Percentiles rank a stretch among this genome's conserved stretches.
Evolutionary conservation across 2,329 filamentous ascomycete genomes (phyloP).

Genomic region (Monilinia fructicola): DNA sequence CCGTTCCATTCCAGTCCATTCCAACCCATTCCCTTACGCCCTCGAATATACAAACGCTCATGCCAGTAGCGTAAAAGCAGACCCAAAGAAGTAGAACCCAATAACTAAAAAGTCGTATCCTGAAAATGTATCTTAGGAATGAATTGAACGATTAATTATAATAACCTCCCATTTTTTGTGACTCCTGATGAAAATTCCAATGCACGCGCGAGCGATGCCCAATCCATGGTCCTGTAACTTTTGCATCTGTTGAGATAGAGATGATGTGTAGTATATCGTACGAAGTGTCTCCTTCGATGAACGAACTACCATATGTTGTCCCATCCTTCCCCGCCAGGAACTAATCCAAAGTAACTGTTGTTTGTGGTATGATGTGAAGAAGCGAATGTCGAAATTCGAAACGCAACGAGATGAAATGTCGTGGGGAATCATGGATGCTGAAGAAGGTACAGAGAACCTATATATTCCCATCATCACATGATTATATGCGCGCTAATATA

Average conservation of each 20-base stretch:
- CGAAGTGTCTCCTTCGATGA: background rate
- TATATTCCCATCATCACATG: background rate
- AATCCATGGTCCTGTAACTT: constrained; percentile 1
- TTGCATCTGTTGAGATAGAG: background rate
- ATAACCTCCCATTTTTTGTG: constrained; percentile 14
- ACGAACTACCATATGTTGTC: background rate
- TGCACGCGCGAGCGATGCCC: constrained; percentile 11
- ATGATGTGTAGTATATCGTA: background rate
- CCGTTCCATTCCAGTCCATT: background rate
- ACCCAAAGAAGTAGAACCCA: constrained; percentile 16
- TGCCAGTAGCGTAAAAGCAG: constrained; percentile 14
- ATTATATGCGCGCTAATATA: constrained; percentile 17
- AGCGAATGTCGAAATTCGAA: background rate
- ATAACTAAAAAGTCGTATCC: constrained; percentile 9
- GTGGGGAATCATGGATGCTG: background rate
- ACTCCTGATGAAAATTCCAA: constrained; percentile 18
- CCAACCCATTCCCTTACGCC: background rate
- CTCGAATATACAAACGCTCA: constrained; percentile 8
- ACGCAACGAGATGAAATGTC: constrained; percentile 5
- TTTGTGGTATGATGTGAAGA: background rate
- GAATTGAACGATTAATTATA: constrained; percentile 12
- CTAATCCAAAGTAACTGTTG: background rate
- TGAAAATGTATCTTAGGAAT: constrained; percentile 2
- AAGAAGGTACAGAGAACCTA: background rate
- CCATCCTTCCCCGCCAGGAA: background rate